phyloP scores from a whole-genome alignment of 331 rosid species.

The Spiraea crenata region DNA sequence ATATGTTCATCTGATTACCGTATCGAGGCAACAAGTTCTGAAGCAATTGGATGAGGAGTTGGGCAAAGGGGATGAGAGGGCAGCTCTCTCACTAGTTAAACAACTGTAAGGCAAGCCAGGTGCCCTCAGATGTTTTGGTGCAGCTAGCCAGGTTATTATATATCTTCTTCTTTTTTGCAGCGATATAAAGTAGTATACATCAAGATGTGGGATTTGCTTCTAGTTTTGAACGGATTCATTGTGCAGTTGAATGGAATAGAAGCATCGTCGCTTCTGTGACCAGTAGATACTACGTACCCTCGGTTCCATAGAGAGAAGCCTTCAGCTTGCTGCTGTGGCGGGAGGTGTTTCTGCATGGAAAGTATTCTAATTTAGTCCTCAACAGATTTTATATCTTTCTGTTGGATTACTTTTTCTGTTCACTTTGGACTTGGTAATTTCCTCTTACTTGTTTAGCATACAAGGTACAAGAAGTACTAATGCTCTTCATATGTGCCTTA shows the following conservation, averaged over 20 bases:
- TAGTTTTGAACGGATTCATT: conserved; percentile 1
- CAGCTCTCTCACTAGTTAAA: conserved; percentile 67
- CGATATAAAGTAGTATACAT: not conserved
- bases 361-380: conserved; percentile 48
- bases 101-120: conserved; percentile 60
- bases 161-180: not conserved
- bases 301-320: conserved; percentile 72
- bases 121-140: conserved; percentile 74
- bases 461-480: not conserved
- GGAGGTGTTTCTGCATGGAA: conserved; percentile 75
- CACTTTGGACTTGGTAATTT: conserved; percentile 67
- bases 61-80: conserved; percentile 62
- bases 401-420: conserved; percentile 68
- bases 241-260: conserved; percentile 86
- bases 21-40: conserved; percentile 47
- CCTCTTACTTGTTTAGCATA: conserved; percentile 7
- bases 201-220: not conserved
- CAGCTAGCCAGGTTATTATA: conserved; percentile 57
- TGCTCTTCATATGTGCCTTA: conserved; percentile 8
- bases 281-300: conserved; percentile 71
- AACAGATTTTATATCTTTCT: conserved; percentile 55
- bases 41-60: conserved; percentile 66
- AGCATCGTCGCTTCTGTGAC: conserved; percentile 73
- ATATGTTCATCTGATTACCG: conserved; percentile 51
- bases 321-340: conserved; percentile 59